Base-by-base conservation (phyloP, 805 yeast genomes). In the Saccharomycopsis amapae region DNA sequence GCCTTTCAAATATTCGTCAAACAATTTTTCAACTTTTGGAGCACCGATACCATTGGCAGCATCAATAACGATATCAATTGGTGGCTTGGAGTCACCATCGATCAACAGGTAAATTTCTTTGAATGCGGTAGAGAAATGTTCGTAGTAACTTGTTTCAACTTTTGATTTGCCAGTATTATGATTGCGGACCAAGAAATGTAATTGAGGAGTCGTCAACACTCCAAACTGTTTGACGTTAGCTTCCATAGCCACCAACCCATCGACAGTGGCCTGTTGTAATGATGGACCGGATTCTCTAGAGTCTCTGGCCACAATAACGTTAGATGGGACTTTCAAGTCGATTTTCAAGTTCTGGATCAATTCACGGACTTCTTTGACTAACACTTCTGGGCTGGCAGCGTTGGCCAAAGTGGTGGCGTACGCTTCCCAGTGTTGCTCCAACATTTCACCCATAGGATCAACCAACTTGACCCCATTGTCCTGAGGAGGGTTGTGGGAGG, bases 21-120 rank as follows among this genome's bases (percentile, higher is more conserved):
- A 64, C 47, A 89, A 64, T 20, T 69, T 66, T 20, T 62, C 57
- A 23, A 80, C 68, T 59, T 84, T 83, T 18, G 85, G 84, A 1
- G 88, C 95, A 15, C 98, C 98, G 33, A 93, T 85, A n/a, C 98
- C 98, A 60, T 93, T 93, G 5, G 98, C 98, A 33, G 88, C 80
- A 65, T 93, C 98, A 17, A 93, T 77, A 2, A 79, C 74, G 54
- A 89, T 69, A 22, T 65, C 59, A 31, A 77, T 66, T 34, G 58
- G 48, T 2, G 50, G 43, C 1, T 50, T 45, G 4, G 54, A 43
- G n/a, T 55, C 41, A 28, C 54, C 46, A 31, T 51, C 47, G 35
- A 52, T 23, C 22, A 41, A 34, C 15, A 62, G 53, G 44, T 64
- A 59, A 42, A 84, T 70, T 17, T 63, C 56, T 43, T 64, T 67